Evolutionary conservation across 106 monocot species (phyloP).

Genomic region (Platanthera zijinensis): DNA sequence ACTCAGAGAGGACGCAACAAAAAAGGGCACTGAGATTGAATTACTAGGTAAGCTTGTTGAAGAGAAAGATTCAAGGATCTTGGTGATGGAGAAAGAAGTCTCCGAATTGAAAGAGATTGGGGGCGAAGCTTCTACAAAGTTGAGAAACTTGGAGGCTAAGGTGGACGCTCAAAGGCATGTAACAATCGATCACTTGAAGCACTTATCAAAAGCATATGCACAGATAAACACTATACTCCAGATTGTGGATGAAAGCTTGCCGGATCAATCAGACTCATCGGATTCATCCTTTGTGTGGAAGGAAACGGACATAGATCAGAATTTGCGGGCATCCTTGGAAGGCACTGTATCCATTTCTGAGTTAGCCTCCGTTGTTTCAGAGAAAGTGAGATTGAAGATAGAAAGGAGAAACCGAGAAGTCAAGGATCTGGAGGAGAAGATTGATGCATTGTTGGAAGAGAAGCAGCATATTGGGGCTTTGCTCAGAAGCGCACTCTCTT

Average conservation of each 20-base stretch:
- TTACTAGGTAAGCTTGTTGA: conserved; percentile 26
- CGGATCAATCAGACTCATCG: conserved; percentile 25
- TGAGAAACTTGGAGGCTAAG: conserved; percentile 48
- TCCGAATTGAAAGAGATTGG: conserved; percentile 22
- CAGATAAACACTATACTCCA: conserved; percentile 36
- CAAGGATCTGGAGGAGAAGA: conserved; percentile 31
- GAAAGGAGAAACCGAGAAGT: conserved; percentile 34
- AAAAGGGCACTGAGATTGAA: conserved; percentile 34
- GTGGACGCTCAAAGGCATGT: conserved; percentile 60
- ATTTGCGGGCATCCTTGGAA: conserved; percentile 39
- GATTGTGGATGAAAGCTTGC: conserved; percentile 19
- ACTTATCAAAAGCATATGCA: conserved; percentile 48
- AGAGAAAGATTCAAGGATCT: conserved; percentile 32
- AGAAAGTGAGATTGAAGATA: conserved; percentile 46
- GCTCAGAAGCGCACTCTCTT: conserved; percentile 74
- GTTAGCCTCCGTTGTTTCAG: conserved; percentile 38
- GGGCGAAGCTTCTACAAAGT: conserved; percentile 42
- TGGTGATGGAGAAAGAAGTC: conserved; percentile 40
- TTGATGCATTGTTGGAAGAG: conserved; percentile 52
- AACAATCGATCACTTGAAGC: conserved; percentile 66
- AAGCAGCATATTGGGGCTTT: conserved; percentile 83
- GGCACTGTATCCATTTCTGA: conserved; percentile 55
- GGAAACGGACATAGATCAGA: conserved; percentile 65
- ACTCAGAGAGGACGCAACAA: conserved; percentile 37
- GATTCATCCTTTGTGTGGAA: conserved; percentile 70